Evolutionary conservation across 257 asterid species (phyloP).

Genomic region (Solanum tarapatanum): DNA sequence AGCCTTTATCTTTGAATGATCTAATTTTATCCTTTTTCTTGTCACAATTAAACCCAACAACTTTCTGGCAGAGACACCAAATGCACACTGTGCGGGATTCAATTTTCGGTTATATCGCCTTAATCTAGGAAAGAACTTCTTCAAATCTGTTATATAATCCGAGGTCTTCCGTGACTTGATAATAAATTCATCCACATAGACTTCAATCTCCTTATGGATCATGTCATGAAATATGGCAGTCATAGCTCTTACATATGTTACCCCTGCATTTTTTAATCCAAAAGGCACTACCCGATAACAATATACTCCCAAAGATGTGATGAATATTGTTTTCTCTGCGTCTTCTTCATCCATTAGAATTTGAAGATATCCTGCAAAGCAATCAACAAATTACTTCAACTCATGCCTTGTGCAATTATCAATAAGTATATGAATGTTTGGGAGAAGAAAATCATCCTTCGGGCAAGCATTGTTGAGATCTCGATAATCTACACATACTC

Average conservation of each 20-base stretch:
- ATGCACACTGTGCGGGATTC: not conserved
- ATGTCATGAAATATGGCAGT: not conserved
- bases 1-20: not conserved
- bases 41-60: not conserved
- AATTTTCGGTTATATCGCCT: no score
- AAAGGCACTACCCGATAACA: not conserved
- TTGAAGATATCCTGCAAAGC: not conserved
- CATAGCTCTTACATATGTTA: not conserved
- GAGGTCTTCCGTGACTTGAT: no score
- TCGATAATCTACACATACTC: no score
- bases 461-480: no score
- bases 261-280: not conserved
- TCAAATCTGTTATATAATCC: no score
- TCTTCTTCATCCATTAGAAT: no score
- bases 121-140: no score
- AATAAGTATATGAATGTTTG: no score
- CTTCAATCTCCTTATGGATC: no score
- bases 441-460: no score
- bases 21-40: not conserved
- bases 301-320: not conserved
- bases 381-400: no score
- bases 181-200: not conserved
- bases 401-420: not conserved
- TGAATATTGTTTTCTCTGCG: not conserved
- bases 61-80: rapidly evolving